Percentiles rank a stretch among this genome's conserved stretches.
Evolutionary conservation across 192 early-diverging fungal genomes (phyloP).

Genomic region (Allomyces javanicus): DNA sequence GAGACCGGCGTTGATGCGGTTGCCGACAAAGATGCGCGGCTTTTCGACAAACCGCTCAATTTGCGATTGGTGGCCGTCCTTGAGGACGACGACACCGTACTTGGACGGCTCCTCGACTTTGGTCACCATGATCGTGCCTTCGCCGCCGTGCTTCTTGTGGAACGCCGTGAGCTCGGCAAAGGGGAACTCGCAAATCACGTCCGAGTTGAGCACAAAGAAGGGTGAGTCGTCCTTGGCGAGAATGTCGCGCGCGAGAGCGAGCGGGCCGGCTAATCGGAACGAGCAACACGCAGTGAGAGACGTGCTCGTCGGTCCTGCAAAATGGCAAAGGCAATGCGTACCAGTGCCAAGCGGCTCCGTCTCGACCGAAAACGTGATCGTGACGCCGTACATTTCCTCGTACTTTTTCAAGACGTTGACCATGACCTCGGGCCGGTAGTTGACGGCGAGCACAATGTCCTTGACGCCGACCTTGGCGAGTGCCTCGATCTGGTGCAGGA

Average conservation of each 20-base stretch:
- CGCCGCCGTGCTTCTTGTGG: constrained; percentile 73
- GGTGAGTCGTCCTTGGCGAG: constrained; percentile 77
- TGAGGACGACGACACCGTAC: constrained; percentile 91
- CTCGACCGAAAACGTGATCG: constrained; percentile 91
- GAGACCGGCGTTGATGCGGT: constrained; percentile 98
- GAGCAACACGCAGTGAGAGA: neutral
- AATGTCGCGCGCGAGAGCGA: constrained; percentile 82
- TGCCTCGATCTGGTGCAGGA: constrained; percentile 96
- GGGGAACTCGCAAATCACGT: constrained; percentile 98
- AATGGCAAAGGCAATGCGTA: constrained; percentile 6
- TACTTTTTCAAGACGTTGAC: constrained; percentile 79
- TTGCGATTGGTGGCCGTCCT: constrained; percentile 33
- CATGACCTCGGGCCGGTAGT: constrained; percentile 98
- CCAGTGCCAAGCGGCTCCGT: constrained; percentile 87
- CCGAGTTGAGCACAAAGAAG: constrained; percentile 98
- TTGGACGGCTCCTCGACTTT: constrained; percentile 96
- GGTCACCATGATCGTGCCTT: constrained; percentile 94
- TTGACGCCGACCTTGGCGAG: constrained; percentile 93
- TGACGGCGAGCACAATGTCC: constrained; percentile 95
- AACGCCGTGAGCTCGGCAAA: constrained; percentile 76
- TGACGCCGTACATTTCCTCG: constrained; percentile 76
- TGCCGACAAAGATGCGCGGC: constrained; percentile 80
- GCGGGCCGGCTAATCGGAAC: constrained; percentile 46
- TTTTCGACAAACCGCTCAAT: constrained; percentile 98
- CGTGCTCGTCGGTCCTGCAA: neutral